Conservation (phyloP, 371 early-diverging fungal species). For the Phascolomyces articulosus region DNA sequence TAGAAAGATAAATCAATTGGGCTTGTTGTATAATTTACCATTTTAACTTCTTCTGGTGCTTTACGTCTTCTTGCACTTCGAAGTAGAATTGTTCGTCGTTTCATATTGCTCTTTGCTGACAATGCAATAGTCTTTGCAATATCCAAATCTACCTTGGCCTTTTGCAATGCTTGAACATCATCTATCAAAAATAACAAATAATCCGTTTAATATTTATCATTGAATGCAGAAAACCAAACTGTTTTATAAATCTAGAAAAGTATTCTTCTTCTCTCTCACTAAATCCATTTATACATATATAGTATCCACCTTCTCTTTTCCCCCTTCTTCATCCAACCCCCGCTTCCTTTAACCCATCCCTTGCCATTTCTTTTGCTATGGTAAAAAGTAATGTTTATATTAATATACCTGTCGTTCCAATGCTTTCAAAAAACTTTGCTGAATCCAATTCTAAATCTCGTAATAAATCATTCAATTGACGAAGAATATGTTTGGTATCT, state of each 20-base stretch:
- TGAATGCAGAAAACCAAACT: too few relatives aligned
- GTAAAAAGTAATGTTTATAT: too few relatives aligned
- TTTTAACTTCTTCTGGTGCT: constrained; percentile 27
- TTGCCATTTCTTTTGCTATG: too few relatives aligned
- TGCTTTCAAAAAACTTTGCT: constrained; percentile 42
- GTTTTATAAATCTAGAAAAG: too few relatives aligned
- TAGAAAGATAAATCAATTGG: too few relatives aligned
- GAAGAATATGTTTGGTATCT: constrained; percentile 48
- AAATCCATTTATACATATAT: too few relatives aligned
- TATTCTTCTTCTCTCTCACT: too few relatives aligned
- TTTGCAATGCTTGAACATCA: constrained; percentile 47
- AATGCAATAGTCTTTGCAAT: constrained; percentile 52
- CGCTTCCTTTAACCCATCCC: neutral
- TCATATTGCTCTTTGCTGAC: constrained; percentile 51
- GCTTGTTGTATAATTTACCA: constrained; percentile 29
- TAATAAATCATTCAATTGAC: constrained; percentile 44
- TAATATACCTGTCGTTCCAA: constrained; percentile 52
- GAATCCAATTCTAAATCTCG: constrained; percentile 47
- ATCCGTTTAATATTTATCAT: too few relatives aligned
- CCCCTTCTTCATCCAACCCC: too few relatives aligned
- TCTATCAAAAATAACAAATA: constrained; percentile 19
- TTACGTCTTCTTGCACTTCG: constrained; percentile 31
- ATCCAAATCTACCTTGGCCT: constrained; percentile 50
- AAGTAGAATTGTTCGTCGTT: constrained; percentile 35
- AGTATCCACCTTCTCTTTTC: too few relatives aligned